Evolutionary conservation across 306 rosid genomes (phyloP), one percentile per base, ranked within the genome.

Genomic region (Canavalia gladiata): DNA sequence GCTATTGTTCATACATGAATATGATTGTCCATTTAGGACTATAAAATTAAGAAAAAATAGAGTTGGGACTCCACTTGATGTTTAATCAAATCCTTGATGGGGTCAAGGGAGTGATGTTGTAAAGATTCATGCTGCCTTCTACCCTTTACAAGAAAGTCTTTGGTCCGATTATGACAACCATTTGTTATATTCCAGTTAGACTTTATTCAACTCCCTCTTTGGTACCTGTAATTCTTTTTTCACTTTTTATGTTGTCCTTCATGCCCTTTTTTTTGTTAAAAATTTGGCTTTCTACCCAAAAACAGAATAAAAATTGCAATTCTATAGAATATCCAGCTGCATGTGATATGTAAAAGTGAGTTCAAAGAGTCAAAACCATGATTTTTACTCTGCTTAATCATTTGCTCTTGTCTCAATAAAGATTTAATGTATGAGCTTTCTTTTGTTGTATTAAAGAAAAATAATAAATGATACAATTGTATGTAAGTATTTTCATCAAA

Each of bases 91-190:
- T 90, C 89, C 80, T 29, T 76, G 62, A 88, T 87, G 92, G 94
- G 94, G 88, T 66, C 90, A 70, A 76, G 83, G 57, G 64, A 76
- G 88, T 77, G 86, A 75, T 89, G 75, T 90, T 84, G 85, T 87
- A 74, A 79, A 94, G 95, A 94, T 94, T 94, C 90, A 90, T 85
- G 87, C 81, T 90, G 94, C 89, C 94, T 90, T 88, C 88, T 79
- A 35, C 74, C 73, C 39, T 87, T 84, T 72, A 75, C 81, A 84
- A 55, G 28, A 83, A 85, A 88, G 91, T 92, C 87, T 81, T 79
- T 74, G 76, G 49, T 81, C 63, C 52, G 89, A 94, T 84, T 68
- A 76, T 76, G 90, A 88, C 92, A 84, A 3, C 85, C 89, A 89
- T 81, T 87, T 89, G 49, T 54, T 74, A 60, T 54, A 65, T 41